phyloP scores from a whole-genome alignment of 805 yeast species.

The Komagataella populi region DNA sequence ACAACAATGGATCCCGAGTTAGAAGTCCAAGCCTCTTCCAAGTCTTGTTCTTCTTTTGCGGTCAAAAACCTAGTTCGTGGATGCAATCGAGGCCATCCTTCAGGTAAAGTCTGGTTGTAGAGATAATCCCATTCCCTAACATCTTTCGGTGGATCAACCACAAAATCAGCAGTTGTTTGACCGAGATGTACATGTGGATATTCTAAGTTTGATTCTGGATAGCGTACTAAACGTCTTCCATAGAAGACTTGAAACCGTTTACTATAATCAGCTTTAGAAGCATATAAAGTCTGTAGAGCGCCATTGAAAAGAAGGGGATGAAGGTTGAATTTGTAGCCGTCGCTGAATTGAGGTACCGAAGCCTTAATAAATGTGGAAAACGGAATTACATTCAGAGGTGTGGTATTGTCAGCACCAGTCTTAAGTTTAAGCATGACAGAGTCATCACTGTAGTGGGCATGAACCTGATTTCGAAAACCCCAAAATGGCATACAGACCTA shows the following conservation, averaged over 20 bases:
- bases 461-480: slow-evolving; percentile 19
- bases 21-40: slow-evolving; percentile 17
- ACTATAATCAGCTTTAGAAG: slow-evolving; percentile 29
- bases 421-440: slow-evolving; percentile 14
- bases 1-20: slow-evolving; percentile 43
- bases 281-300: slow-evolving; percentile 34
- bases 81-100: slow-evolving; percentile 44
- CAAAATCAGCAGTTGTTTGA: slow-evolving; percentile 36
- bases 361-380: slow-evolving; percentile 20
- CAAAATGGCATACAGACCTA: slow-evolving; percentile 10
- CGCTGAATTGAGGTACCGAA: slow-evolving; percentile 24
- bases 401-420: background rate
- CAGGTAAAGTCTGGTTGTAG: slow-evolving; percentile 25
- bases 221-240: slow-evolving; percentile 27
- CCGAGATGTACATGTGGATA: slow-evolving; percentile 15
- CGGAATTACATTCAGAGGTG: slow-evolving; percentile 10
- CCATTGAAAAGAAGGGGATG: slow-evolving; percentile 35
- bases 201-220: slow-evolving; percentile 19
- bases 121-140: slow-evolving; percentile 1
- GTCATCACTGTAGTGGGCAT: slow-evolving; percentile 10
- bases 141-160: slow-evolving; percentile 15
- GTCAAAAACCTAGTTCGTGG: slow-evolving; percentile 55
- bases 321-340: slow-evolving; percentile 24
- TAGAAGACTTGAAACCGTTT: slow-evolving; percentile 27
- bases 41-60: slow-evolving; percentile 23